phyloP scores from a whole-genome alignment of 192 early-diverging fungal species.

The Coemansia sp. region DNA sequence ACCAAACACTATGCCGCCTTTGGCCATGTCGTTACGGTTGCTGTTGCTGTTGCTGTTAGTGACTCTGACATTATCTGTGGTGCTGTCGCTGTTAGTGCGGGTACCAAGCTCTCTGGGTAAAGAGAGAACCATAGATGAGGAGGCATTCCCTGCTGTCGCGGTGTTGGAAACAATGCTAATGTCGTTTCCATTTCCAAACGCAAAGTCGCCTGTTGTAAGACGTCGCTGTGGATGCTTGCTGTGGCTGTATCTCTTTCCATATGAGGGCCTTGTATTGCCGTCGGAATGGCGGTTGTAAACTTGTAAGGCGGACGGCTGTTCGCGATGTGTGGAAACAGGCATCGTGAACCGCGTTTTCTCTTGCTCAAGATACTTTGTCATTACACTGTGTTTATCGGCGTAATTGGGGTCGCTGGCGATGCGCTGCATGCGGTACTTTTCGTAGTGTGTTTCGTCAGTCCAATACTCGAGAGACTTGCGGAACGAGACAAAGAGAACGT shows the following conservation, averaged over 20 bases:
- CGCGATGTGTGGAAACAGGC: slow-evolving; percentile 5
- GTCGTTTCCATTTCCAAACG: neutral
- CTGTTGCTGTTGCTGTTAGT: neutral
- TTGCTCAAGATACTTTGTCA: slow-evolving; percentile 16
- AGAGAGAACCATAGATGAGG: neutral
- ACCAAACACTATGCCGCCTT: neutral
- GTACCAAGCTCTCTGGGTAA: neutral
- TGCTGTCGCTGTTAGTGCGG: neutral
- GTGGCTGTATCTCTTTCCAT: slow-evolving; percentile 3
- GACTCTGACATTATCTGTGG: no score
- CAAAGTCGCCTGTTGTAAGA: neutral
- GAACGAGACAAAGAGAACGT: slow-evolving; percentile 82
- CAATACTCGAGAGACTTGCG: slow-evolving; percentile 86
- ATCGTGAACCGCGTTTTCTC: slow-evolving; percentile 7
- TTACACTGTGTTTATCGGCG: neutral
- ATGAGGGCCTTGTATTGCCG: neutral
- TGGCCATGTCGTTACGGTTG: neutral
- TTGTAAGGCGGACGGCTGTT: neutral
- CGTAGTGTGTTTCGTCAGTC: slow-evolving; percentile 83
- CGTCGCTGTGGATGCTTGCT: neutral
- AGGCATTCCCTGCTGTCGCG: slow-evolving; percentile 1
- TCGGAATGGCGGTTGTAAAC: neutral
- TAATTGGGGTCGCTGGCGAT: slow-evolving; percentile 28
- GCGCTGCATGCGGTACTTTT: slow-evolving; percentile 72
- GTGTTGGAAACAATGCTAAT: slow-evolving; percentile 15